Percentiles rank a stretch among this genome's conserved stretches.
phyloP scores from a whole-genome alignment of 2,329 filamentous ascomycete species.

The Geosmithia flava region DNA sequence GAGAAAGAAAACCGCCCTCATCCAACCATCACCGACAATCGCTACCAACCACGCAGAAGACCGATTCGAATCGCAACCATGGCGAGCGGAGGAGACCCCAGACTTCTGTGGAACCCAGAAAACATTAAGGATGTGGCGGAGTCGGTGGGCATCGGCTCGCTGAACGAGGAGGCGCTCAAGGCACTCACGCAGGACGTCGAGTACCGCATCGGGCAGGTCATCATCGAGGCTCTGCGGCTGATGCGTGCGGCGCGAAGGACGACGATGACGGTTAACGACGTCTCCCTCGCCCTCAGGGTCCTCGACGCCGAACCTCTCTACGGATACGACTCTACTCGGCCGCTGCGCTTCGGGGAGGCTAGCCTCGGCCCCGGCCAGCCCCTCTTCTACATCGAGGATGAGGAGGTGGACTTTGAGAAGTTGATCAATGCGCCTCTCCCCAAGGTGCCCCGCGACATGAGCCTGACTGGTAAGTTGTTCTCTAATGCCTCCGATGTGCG shows the following conservation, averaged over 20 bases:
- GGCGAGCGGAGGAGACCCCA: conserved; percentile 27
- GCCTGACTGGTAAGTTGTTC: conserved; percentile 61
- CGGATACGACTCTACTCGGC: conserved; percentile 86
- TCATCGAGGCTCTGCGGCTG: conserved; percentile 88
- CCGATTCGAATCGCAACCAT: conserved; percentile 14
- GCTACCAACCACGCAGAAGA: not conserved
- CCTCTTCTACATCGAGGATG: conserved; percentile 93
- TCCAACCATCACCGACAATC: not conserved
- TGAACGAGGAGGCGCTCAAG: conserved; percentile 78
- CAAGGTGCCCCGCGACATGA: conserved; percentile 86
- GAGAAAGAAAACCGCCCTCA: not conserved
- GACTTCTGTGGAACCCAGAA: conserved; percentile 84
- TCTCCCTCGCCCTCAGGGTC: conserved; percentile 72
- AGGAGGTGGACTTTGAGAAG: conserved; percentile 98
- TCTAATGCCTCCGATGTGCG: not conserved
- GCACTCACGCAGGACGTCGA: conserved; percentile 89
- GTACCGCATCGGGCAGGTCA: conserved; percentile 84
- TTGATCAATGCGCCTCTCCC: conserved; percentile 92
- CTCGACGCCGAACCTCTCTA: conserved; percentile 92
- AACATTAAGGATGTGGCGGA: conserved; percentile 94
- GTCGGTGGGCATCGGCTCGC: conserved; percentile 73
- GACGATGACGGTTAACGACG: conserved; percentile 76
- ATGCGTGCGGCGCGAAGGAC: conserved; percentile 89
- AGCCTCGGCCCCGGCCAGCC: conserved; percentile 88
- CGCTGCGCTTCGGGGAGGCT: conserved; percentile 84